Conservation (phyloP, 2,329 filamentous ascomycete species). For the Sclerotinia sclerotiorum region DNA sequence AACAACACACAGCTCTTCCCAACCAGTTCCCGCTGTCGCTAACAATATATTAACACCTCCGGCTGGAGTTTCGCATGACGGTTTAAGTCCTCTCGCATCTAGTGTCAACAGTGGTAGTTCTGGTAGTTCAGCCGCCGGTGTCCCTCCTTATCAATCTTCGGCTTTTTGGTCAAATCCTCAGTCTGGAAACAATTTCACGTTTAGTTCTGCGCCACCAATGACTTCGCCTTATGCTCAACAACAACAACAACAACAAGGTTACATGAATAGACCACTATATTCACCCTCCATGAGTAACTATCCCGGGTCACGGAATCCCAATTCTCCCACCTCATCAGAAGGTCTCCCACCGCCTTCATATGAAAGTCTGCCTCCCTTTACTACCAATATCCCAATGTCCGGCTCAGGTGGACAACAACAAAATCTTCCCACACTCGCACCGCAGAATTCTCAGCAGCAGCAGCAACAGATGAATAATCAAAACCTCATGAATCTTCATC, state of each 20-base stretch:
- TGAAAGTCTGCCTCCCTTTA: conserved; percentile 64
- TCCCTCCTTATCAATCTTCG: conserved; percentile 57
- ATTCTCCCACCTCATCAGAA: conserved; percentile 61
- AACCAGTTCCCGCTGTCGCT: conserved; percentile 41
- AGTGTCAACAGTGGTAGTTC: conserved; percentile 61
- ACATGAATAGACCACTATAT: conserved; percentile 53
- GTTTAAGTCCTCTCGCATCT: conserved; percentile 60
- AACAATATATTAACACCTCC: conserved; percentile 46
- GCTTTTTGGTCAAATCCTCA: conserved; percentile 59
- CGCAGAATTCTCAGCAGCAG: conserved; percentile 40
- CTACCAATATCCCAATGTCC: conserved; percentile 57
- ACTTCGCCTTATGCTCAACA: conserved; percentile 35
- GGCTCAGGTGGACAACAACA: conserved; percentile 45
- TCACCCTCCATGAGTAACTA: conserved; percentile 54
- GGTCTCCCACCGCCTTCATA: conserved; percentile 66
- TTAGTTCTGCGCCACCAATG: conserved; percentile 50
- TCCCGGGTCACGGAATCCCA: conserved; percentile 50
- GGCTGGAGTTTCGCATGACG: conserved; percentile 55
- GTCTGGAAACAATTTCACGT: conserved; percentile 51
- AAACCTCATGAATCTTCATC: conserved; percentile 51
- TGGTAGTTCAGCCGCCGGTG: conserved; percentile 55
- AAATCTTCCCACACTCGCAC: conserved; percentile 43
- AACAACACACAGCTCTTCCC: conserved; percentile 46
- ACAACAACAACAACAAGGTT: conserved; percentile 40
- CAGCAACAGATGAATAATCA: conserved; percentile 45